A percentile compares a stretch with the other conserved stretches of the same genome.
Evolutionary conservation across 1,139 yeast genomes (phyloP).

Genomic region (Hyphopichia wangnamkhiaoensis): DNA sequence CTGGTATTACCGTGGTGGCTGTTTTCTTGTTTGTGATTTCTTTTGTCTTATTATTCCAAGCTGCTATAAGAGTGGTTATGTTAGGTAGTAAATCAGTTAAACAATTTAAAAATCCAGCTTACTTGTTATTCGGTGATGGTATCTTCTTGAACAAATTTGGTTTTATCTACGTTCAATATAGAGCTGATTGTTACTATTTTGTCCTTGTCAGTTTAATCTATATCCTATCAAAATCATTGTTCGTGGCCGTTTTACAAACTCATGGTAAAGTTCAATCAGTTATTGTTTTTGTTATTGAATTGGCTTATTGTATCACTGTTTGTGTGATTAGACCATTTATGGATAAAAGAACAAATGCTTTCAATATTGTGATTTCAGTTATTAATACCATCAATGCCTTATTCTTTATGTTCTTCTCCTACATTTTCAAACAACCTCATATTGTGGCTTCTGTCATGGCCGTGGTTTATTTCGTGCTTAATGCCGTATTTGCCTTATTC

Average conservation of each 20-base stretch:
- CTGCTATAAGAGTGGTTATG: conserved; percentile 67
- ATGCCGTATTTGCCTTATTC: conserved; percentile 85
- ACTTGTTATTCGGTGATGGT: conserved; percentile 82
- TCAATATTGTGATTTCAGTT: conserved; percentile 82
- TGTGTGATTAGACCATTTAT: conserved; percentile 82
- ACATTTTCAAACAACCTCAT: conserved; percentile 79
- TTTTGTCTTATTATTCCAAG: conserved; percentile 65
- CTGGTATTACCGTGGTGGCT: conserved; percentile 81
- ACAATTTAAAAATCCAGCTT: conserved; percentile 89
- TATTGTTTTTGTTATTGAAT: conserved; percentile 72
- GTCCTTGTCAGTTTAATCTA: conserved; percentile 64
- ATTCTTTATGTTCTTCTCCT: conserved; percentile 86
- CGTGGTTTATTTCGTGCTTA: conserved; percentile 83
- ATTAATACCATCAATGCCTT: conserved; percentile 80
- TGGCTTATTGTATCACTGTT: conserved; percentile 61
- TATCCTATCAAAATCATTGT: conserved; percentile 70
- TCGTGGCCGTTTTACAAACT: conserved; percentile 82
- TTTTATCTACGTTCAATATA: conserved; percentile 85
- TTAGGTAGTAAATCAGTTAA: conserved; percentile 72
- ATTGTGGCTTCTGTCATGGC: conserved; percentile 92
- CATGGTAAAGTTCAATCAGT: conserved; percentile 82
- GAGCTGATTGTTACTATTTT: conserved; percentile 88
- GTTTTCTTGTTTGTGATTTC: conserved; percentile 62
- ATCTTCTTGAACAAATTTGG: conserved; percentile 85
- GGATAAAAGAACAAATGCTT: conserved; percentile 91